A percentile compares a stretch with the other conserved stretches of the same genome.
Conservation (phyloP, 106 monocot species). For the Vanilla planifolia region DNA sequence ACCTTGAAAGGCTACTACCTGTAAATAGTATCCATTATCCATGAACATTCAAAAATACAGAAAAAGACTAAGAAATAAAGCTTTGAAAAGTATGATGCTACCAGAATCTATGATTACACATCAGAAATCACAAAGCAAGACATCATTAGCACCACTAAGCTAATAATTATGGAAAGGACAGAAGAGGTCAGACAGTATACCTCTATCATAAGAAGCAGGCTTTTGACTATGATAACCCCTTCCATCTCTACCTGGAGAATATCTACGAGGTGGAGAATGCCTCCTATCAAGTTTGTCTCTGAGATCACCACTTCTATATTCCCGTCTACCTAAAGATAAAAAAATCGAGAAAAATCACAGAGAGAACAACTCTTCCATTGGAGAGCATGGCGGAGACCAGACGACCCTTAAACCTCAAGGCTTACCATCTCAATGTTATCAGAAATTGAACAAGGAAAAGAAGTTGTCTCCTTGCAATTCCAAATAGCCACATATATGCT, state of each 20-base stretch:
- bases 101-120: not conserved
- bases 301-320: slow-evolving; percentile 57
- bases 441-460: slow-evolving; percentile 44
- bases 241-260: slow-evolving; percentile 69
- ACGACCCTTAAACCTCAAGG: slow-evolving; percentile 17
- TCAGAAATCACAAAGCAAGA: no score
- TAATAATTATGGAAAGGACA: not conserved
- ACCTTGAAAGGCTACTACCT: slow-evolving; percentile 63
- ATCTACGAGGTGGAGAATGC: slow-evolving; percentile 60
- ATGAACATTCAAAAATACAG: not conserved
- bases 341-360: slow-evolving; percentile 8
- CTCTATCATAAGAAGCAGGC: slow-evolving; percentile 41
- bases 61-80: not conserved
- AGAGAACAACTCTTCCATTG: slow-evolving; percentile 3
- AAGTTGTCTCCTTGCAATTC: slow-evolving; percentile 31
- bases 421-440: slow-evolving; percentile 54
- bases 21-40: slow-evolving; percentile 26
- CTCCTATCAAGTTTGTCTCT: slow-evolving; percentile 76
- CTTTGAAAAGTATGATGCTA: not conserved
- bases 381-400: slow-evolving; percentile 4
- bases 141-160: no score
- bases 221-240: slow-evolving; percentile 44
- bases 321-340: slow-evolving; percentile 48
- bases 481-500: slow-evolving; percentile 32
- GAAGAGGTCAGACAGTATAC: slow-evolving; percentile 21